Evolutionary conservation across 177 flowering plant species (phyloP).

Genomic region (Vitis hybrid): DNA sequence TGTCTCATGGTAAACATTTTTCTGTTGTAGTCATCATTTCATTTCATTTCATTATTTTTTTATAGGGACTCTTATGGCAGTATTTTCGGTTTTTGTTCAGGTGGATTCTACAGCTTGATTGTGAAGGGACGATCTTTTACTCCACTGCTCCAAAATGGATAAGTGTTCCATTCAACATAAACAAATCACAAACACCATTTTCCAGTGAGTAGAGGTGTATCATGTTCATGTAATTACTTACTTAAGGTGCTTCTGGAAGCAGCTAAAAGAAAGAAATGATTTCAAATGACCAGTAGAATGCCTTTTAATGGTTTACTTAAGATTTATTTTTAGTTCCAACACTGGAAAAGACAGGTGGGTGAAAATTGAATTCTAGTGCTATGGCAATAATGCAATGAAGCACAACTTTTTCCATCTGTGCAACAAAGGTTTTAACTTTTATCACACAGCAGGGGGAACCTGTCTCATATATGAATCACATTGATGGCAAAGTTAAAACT

Average conservation of each 20-base stretch:
- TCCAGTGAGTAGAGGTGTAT: conserved; percentile 30
- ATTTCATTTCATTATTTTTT: conserved; percentile 1
- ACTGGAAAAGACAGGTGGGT: neutral
- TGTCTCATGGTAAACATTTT: conserved; percentile 70
- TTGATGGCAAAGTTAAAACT: neutral
- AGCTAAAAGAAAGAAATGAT: neutral
- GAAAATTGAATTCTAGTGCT: neutral
- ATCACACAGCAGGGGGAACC: too few relatives aligned
- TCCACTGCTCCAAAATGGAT: conserved; percentile 92
- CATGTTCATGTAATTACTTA: neutral
- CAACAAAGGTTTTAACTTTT: neutral
- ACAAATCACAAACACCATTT: conserved; percentile 18
- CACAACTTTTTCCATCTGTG: neutral
- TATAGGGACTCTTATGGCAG: neutral
- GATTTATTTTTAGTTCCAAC: too few relatives aligned
- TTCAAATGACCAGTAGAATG: neutral
- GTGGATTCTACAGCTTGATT: conserved; percentile 96
- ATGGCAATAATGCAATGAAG: neutral
- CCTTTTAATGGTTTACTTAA: neutral
- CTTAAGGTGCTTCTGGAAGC: neutral
- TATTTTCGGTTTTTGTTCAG: conserved; percentile 31
- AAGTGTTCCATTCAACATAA: conserved; percentile 15
- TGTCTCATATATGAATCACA: neutral
- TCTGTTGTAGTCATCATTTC: neutral
- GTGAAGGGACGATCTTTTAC: conserved; percentile 77